phyloP scores from a whole-genome alignment of 176 grass and related monocot genomes.

The Aegilops bicornis region DNA sequence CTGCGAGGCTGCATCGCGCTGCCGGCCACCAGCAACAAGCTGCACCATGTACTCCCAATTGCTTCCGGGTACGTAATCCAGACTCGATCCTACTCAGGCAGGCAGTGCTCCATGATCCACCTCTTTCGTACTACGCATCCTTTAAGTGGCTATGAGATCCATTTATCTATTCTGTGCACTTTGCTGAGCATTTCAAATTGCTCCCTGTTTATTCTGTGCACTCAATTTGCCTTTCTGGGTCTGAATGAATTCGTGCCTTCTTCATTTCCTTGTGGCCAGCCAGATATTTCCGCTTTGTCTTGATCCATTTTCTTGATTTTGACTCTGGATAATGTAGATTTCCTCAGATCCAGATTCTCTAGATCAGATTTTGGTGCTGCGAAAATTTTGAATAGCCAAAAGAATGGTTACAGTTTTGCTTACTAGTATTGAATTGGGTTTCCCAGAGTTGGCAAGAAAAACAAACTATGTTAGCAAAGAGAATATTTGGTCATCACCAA shows the following conservation, averaged over 20 bases:
- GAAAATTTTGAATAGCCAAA: neutral
- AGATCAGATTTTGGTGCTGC: neutral
- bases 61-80: constrained; percentile 1
- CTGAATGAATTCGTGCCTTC: neutral
- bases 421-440: neutral
- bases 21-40: neutral
- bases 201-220: neutral
- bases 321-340: neutral
- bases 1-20: neutral
- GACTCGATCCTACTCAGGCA: neutral
- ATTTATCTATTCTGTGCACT: neutral
- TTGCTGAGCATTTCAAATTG: neutral
- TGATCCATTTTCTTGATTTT: neutral
- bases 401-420: neutral
- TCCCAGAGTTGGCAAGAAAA: neutral
- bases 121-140: neutral
- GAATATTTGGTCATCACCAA: neutral
- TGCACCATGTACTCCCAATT: neutral
- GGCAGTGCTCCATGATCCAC: neutral
- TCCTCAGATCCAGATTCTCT: neutral
- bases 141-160: neutral
- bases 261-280: neutral
- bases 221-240: neutral
- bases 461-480: neutral
- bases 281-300: neutral